Evolutionary conservation across 2,329 filamentous ascomycete species (phyloP), one percentile per base, ranked within the genome.

Genomic region (Cercospora janseana): DNA sequence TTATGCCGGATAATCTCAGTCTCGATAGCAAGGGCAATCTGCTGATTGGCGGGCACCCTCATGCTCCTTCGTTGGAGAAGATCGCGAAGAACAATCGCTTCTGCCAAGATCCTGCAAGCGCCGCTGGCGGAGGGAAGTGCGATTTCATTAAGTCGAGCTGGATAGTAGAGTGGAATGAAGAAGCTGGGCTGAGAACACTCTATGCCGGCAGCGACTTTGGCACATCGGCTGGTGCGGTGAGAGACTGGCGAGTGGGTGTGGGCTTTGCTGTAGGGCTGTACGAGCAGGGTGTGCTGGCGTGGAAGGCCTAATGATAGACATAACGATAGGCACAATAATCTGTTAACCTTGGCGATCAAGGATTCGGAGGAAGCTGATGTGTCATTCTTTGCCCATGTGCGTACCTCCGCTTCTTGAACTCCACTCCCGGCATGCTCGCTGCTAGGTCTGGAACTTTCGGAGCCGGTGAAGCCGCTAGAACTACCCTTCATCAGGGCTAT

Each of bases 41-140:
- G 3, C 56, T 73, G 2, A 62, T 73, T 12, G 69, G 71, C 4
- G 73, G 72, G 0, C 72, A 75, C 51, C 66, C 72, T 1, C 68
- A 68, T 43, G 60, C 66, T 4, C 65, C 66, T 4, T 60, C 48
- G 3, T 28, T 74, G 9, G 50, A 58, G 29, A 55, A 55, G 8
- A 52, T 62, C 3, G 54, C 56, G 2, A 53, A 58, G 49, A 60
- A 51, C 21, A 60, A 63, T 29, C 48, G 49, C 10, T 42, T 53
- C n/a, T 65, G 62, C 38, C 38, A 27, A 23, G 43, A 28, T 51
- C 45, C 10, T 16, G 45, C 13, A 27, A 37, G 55, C 53, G 16
- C 56, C 44, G 45, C 58, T 52, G 31, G 62, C 60, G 48, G 62
- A 46, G 13, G n/a, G n/a, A n/a, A 56, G 66, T 57, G 72, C 37